Conservation (phyloP, 2,329 filamentous ascomycete species). For the Claviceps citrina region DNA sequence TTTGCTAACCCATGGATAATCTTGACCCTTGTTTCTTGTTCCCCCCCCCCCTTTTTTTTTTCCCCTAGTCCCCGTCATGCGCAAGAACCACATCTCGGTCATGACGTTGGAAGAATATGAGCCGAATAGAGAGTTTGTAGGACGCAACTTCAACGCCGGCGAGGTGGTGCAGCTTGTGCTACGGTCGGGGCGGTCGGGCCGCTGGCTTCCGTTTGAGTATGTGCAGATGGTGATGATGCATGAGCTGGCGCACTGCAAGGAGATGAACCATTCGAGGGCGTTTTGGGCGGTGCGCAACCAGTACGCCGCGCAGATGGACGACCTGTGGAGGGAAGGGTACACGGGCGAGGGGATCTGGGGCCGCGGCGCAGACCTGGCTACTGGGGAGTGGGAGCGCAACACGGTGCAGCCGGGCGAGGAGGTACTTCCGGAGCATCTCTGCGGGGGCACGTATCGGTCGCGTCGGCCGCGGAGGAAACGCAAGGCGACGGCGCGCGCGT, state of each 20-base stretch:
- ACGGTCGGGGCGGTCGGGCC: constrained; percentile 44
- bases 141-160: constrained; percentile 80
- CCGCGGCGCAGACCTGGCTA: constrained; percentile 46
- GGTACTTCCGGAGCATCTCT: constrained; percentile 53
- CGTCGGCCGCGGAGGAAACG: constrained; percentile 38
- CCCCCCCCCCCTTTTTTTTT: too few relatives aligned
- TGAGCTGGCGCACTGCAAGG: constrained; percentile 72
- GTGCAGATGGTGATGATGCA: constrained; percentile 96
- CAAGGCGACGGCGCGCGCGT: constrained; percentile 31
- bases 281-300: constrained; percentile 70
- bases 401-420: constrained; percentile 34
- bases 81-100: constrained; percentile 46
- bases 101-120: constrained; percentile 68
- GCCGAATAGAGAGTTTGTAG: constrained; percentile 68
- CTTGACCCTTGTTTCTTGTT: too few relatives aligned
- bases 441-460: constrained; percentile 63
- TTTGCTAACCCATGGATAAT: too few relatives aligned
- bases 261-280: constrained; percentile 75
- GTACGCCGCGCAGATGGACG: constrained; percentile 56
- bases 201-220: constrained; percentile 68
- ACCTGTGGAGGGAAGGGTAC: constrained; percentile 54
- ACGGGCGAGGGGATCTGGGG: constrained; percentile 78
- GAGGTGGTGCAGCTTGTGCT: constrained; percentile 78
- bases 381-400: constrained; percentile 42
- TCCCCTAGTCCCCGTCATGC: constrained; percentile 49